phyloP scores from a whole-genome alignment of 805 yeast genomes.

The Zygotorulaspora chibaensis region DNA sequence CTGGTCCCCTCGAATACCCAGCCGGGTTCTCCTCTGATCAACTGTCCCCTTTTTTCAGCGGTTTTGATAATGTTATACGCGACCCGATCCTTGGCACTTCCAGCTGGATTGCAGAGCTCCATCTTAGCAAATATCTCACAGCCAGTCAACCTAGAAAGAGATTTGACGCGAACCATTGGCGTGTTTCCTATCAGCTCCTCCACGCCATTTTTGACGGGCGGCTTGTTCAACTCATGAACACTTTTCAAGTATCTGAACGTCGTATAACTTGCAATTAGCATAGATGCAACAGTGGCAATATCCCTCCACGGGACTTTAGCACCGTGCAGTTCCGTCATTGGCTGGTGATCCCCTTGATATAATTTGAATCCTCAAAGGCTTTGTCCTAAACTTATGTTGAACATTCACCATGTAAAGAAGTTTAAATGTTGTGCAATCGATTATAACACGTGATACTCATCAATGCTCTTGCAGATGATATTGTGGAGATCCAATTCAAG shows the following conservation, averaged over 20 bases:
- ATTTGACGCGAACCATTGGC: slow-evolving; percentile 69
- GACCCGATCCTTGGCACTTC: slow-evolving; percentile 92
- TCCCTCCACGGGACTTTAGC: slow-evolving; percentile 9
- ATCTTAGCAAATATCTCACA: slow-evolving; percentile 82
- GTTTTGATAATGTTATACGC: slow-evolving; percentile 77
- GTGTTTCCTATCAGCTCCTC: slow-evolving; percentile 87
- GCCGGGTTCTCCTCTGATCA: slow-evolving; percentile 56
- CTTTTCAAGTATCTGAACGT: slow-evolving; percentile 10
- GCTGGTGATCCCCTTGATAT: not conserved
- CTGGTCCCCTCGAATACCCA: slow-evolving; percentile 89
- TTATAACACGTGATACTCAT: no score
- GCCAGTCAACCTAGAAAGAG: slow-evolving; percentile 69
- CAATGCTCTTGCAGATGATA: no score
- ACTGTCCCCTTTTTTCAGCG: slow-evolving; percentile 55
- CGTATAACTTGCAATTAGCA: slow-evolving; percentile 10
- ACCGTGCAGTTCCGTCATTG: not conserved
- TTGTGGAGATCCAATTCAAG: no score
- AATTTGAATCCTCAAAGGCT: not conserved
- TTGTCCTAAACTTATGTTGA: not conserved
- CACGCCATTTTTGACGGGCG: slow-evolving; percentile 48
- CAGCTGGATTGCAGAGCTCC: slow-evolving; percentile 87
- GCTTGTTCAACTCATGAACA: slow-evolving; percentile 11
- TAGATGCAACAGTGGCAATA: slow-evolving; percentile 8
- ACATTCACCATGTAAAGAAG: not conserved
- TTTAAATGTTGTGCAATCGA: no score